Base-by-base conservation (phyloP, 2,329 filamentous ascomycete species). In the Leptodontidium sp. region DNA sequence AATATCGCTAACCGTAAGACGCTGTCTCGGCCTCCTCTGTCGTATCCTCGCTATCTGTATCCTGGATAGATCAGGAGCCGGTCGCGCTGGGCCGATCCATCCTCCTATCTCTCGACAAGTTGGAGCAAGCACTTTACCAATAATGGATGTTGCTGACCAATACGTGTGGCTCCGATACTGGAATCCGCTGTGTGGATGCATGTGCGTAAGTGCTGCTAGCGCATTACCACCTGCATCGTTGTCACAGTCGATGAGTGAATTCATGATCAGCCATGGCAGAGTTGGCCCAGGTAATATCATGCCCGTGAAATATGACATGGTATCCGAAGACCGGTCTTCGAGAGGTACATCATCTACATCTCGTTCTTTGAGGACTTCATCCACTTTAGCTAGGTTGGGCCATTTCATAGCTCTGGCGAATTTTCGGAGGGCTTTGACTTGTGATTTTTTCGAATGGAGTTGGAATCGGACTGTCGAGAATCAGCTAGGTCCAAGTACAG, bases 111-210 rank as follows among this genome's bases (percentile, higher is more conserved):
- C 86, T 71, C 86, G 87, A 73, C 91, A 92, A 0, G 91, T 93
- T 29, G 91, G 89, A 49, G 88, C 90, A 8, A 94, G 82, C 2
- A 94, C 91, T 76, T 93, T 93, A 47, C 91, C 91, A 2, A 94
- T 89, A 67, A 93, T 91, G 73, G 86, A 91, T 24, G 86, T 83
- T 14, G 88, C 86, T 2, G 90, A 88, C 91, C 91, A 94, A 82
- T 93, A 94, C 1, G 91, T 93, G 76, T 91, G 90, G 67, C 88
- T 90, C 74, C 90, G 89, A 77, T 93, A 93, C 80, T 94, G 91
- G 76, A 94, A 93, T 17, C 91, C 91, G 71, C 89, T 89, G 72
- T 89, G 84, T 0, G 90, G 90, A 68, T 90, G 86, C 72, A 90
- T 84, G 49, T 93, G 89, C 1, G 88, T 90, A 9, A 94, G 84